phyloP scores from a whole-genome alignment of 1,284 basidiomycete species.

The Schizophyllum commune region DNA sequence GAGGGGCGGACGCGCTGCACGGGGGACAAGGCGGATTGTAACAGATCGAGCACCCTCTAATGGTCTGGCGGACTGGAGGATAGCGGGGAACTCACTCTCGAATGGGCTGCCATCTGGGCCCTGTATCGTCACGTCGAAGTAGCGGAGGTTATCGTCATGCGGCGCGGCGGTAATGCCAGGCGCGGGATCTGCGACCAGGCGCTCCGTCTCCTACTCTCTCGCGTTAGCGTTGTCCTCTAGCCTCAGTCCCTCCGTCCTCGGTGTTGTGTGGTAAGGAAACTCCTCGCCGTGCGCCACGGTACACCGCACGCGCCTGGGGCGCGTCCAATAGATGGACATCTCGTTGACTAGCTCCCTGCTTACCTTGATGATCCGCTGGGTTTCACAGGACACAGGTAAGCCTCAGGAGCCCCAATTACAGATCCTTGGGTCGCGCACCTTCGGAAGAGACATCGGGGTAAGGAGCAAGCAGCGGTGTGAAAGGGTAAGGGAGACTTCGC shows the following conservation, averaged over 20 bases:
- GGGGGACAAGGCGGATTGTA: background rate
- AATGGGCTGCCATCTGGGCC: conserved; percentile 95
- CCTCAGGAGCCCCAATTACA: background rate
- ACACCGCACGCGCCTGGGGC: background rate
- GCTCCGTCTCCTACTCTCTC: conserved; percentile 81
- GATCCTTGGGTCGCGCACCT: conserved; percentile 18
- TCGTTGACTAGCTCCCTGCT: conserved; percentile 2
- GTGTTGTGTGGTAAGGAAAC: background rate
- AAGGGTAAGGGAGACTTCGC: background rate
- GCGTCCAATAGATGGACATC: background rate
- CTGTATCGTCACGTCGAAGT: conserved; percentile 97
- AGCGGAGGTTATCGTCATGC: conserved; percentile 96
- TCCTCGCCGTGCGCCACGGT: conserved; percentile 12
- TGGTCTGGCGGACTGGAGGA: background rate
- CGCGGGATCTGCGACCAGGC: conserved; percentile 91
- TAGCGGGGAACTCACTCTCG: conserved; percentile 56
- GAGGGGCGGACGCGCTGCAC: background rate
- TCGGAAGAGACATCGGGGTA: conserved; percentile 27
- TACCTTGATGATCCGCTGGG: conserved; percentile 39
- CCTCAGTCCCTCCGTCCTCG: background rate
- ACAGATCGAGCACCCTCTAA: too few species aligned
- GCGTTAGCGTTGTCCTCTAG: background rate
- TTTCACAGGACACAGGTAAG: conserved; percentile 12
- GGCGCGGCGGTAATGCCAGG: conserved; percentile 92
- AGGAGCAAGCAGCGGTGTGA: background rate